Percentiles rank a stretch among this genome's conserved stretches.
phyloP scores from a whole-genome alignment of 2,329 filamentous ascomycete genomes.

The Verticillium nonalfalfae region DNA sequence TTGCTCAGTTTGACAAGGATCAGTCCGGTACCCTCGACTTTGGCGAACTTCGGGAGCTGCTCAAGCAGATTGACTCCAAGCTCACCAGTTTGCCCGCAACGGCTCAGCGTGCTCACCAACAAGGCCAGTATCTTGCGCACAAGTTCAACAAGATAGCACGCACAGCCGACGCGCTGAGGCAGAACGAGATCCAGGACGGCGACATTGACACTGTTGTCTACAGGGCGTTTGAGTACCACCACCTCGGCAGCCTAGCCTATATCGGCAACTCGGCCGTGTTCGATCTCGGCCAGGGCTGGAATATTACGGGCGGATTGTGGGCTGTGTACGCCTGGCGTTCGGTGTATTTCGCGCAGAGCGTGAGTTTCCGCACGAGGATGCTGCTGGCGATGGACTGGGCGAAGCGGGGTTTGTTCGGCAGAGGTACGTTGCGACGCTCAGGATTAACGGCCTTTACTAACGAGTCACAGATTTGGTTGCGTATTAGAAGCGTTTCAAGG shows the following conservation, averaged over 20 bases:
- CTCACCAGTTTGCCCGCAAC: slow-evolving; percentile 92
- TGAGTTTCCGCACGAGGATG: slow-evolving; percentile 82
- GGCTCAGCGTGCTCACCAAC: slow-evolving; percentile 92
- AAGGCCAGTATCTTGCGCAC: slow-evolving; percentile 83
- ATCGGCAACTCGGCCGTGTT: slow-evolving; percentile 96
- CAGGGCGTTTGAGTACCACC: slow-evolving; percentile 89
- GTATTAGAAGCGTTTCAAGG: neutral
- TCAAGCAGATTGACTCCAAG: slow-evolving; percentile 90
- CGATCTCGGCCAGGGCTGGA: slow-evolving; percentile 74
- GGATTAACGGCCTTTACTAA: neutral
- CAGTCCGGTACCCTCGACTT: slow-evolving; percentile 91
- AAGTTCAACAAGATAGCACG: slow-evolving; percentile 92
- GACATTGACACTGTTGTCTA: slow-evolving; percentile 90
- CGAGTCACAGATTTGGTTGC: neutral
- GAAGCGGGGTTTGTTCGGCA: slow-evolving; percentile 91
- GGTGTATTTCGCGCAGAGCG: slow-evolving; percentile 96
- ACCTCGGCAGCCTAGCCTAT: slow-evolving; percentile 88
- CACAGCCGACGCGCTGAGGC: slow-evolving; percentile 64
- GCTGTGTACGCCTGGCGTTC: slow-evolving; percentile 95
- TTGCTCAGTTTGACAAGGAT: slow-evolving; percentile 88
- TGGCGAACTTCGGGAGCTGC: slow-evolving; percentile 79
- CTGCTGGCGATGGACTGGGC: slow-evolving; percentile 97
- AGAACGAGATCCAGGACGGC: slow-evolving; percentile 80
- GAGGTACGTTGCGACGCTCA: slow-evolving; percentile 59
- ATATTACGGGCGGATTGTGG: slow-evolving; percentile 74